Base-by-base conservation (phyloP, 441 rosid species). In the Populus hybrid region DNA sequence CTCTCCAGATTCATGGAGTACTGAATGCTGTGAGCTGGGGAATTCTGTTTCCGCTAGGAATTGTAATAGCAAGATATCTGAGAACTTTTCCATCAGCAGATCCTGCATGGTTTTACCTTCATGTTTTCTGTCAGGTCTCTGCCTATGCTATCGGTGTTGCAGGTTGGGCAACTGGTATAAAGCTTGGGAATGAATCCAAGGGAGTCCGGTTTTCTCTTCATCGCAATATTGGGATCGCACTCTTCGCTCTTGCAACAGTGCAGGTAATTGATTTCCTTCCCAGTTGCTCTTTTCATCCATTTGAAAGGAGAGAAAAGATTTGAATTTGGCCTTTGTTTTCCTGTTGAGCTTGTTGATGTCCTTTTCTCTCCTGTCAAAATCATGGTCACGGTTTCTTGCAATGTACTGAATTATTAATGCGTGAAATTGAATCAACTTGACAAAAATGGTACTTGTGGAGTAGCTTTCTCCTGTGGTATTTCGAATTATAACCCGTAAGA, bases 21-120 rank as follows among this genome's bases (percentile, higher is more conserved):
- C 68, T 92, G 7, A 92, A 91, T 50, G 85, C 85, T 5, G 84
- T 91, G 78, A 89, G 92, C 75, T 91, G 92, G 91, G 92, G 95
- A 24, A 71, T 83, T 23, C 69, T 89, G 77, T 82, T 89, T 84
- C 95, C 93, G 2, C 8, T 84, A 2, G 94, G 92, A 10, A 82
- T 76, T 21, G 63, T 87, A 66, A 79, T 87, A 0, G 94, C 94
- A 23, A 85, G 91, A 53, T 89, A 91, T 81, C 67, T 89, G 85
- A 88, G 84, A 69, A 82, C 82, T 23, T 89, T 87, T 75, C 72
- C 79, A 66, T 75, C 77, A 21, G 87, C 88, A 8, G 89, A 88
- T 75, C 92, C 93, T 0, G 75, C 82, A 0, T 89, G 92, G 93
- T 89, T 91, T 73, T 88, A 91, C 73, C 72, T 87, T 11, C 93